These are phyloP conservation scores for Stereum hirsutum DNA, from an alignment of 1,284 basidiomycete species.

Conservation along the genomic window DNA sequence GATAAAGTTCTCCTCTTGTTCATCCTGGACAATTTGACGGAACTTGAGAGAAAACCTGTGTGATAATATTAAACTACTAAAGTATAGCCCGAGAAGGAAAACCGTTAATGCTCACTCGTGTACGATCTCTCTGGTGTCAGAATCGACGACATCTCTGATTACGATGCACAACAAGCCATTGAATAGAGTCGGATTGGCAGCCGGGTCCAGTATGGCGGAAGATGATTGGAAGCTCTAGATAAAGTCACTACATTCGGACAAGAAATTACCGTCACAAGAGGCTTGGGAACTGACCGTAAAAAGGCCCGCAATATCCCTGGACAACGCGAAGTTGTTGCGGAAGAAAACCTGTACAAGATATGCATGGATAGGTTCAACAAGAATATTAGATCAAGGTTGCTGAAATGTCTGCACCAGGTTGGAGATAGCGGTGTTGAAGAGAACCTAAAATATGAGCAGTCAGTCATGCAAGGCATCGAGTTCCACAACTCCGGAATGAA, in stretches of 20 bases:
- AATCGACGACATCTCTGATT: slow-evolving; percentile 55
- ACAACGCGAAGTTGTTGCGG: slow-evolving; percentile 55
- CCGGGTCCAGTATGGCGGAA: slow-evolving; percentile 33
- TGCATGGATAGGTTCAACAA: neutral
- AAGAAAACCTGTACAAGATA: slow-evolving; percentile 39
- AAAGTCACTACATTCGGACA: too few relatives aligned
- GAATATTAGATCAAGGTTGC: neutral
- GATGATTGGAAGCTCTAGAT: slow-evolving; percentile 47
- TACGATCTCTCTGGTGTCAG: slow-evolving; percentile 46
- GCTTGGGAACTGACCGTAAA: slow-evolving; percentile 25
- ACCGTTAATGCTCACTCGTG: slow-evolving; percentile 31
- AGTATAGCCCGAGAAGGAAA: neutral
- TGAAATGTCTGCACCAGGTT: slow-evolving; percentile 33
- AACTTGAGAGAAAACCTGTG: slow-evolving; percentile 49
- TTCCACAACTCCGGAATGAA: too few relatives aligned
- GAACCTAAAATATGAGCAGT: too few relatives aligned
- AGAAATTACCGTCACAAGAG: too few relatives aligned
- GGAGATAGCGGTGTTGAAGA: slow-evolving; percentile 59
- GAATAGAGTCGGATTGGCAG: slow-evolving; percentile 48
- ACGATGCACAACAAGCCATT: slow-evolving; percentile 51
- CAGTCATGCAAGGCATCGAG: too few relatives aligned
- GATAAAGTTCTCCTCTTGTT: slow-evolving; percentile 56
- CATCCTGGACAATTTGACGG: slow-evolving; percentile 44
- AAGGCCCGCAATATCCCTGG: slow-evolving; percentile 46
- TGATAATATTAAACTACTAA: neutral